These are phyloP conservation scores for Peniophora sp. DNA, from an alignment of 1,284 basidiomycete species.

Conservation along the genomic window DNA sequence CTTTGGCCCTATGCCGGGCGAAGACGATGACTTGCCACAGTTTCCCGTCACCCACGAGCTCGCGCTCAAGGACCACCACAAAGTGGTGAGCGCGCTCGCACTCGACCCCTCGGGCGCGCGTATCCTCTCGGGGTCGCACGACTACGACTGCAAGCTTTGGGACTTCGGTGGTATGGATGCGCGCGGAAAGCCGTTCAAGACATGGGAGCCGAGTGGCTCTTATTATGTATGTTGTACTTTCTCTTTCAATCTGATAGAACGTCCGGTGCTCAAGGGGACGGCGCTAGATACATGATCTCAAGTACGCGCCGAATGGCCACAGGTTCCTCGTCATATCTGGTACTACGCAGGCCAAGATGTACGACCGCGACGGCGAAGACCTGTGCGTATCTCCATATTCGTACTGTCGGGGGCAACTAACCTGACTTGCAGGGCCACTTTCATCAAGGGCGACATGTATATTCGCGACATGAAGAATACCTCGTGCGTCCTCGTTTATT, in stretches of 20 bases:
- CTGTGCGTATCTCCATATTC: constrained; percentile 45
- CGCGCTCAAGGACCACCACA: constrained; percentile 86
- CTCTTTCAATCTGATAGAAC: constrained; percentile 6
- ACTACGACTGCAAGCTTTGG: constrained; percentile 97
- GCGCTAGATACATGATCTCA: constrained; percentile 82
- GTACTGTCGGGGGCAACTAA: constrained; percentile 30
- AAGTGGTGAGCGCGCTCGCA: constrained; percentile 88
- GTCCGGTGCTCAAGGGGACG: constrained; percentile 5
- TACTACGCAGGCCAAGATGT: constrained; percentile 83
- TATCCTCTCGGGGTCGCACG: constrained; percentile 86
- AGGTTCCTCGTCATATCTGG: constrained; percentile 84
- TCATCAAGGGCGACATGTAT: constrained; percentile 94
- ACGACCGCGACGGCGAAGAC: constrained; percentile 85
- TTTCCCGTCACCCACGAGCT: constrained; percentile 89
- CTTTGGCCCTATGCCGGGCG: constrained; percentile 17
- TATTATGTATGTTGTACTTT: constrained; percentile 67
- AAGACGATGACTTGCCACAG: constrained; percentile 38
- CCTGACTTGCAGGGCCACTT: constrained; percentile 66
- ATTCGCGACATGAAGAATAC: constrained; percentile 99
- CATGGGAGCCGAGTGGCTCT: constrained; percentile 88
- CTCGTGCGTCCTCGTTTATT: constrained; percentile 40
- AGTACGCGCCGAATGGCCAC: constrained; percentile 82
- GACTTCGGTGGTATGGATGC: constrained; percentile 98
- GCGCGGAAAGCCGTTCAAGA: constrained; percentile 88
- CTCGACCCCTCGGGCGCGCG: constrained; percentile 92